phyloP scores from a whole-genome alignment of 208 protist genomes.

The Trypanosoma melophagium region DNA sequence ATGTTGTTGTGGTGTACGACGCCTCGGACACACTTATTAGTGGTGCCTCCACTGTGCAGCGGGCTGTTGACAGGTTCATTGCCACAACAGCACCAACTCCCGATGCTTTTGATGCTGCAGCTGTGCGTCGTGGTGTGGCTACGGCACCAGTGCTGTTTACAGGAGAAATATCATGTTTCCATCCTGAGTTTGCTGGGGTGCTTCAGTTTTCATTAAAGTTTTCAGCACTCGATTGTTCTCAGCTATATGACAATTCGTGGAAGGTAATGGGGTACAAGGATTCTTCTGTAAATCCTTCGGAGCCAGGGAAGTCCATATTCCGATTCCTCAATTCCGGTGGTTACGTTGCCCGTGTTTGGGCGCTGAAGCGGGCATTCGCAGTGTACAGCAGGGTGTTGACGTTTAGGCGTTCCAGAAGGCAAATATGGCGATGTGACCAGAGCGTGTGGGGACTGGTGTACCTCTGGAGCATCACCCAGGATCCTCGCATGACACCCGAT shows the following conservation, averaged over 20 bases:
- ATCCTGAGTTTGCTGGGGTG: slow-evolving; percentile 3
- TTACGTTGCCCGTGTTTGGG: slow-evolving; percentile 26
- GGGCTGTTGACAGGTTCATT: slow-evolving; percentile 9
- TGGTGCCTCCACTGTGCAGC: not conserved
- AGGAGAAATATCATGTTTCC: slow-evolving; percentile 15
- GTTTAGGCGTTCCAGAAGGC: not conserved
- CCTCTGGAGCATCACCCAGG: slow-evolving; percentile 2
- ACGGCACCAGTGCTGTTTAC: slow-evolving; percentile 21
- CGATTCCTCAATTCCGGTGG: too few species aligned
- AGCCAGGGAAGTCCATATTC: too few species aligned
- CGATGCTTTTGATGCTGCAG: slow-evolving; percentile 1
- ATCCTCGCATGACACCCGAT: not conserved
- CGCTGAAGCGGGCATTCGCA: slow-evolving; percentile 1
- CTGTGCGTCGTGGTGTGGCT: not conserved
- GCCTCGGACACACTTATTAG: slow-evolving; percentile 23
- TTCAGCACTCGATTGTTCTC: too few species aligned
- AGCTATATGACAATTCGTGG: not conserved
- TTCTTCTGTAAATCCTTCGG: not conserved
- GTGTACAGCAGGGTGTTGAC: not conserved
- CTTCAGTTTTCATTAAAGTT: not conserved
- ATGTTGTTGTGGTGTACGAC: slow-evolving; percentile 23
- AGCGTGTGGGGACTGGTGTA: slow-evolving; percentile 13
- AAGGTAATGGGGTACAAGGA: not conserved
- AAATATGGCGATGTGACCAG: slow-evolving; percentile 25
- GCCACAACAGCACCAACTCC: slow-evolving; percentile 6